phyloP scores from a whole-genome alignment of 2,329 filamentous ascomycete genomes.

The Talaromyces verruculosus region DNA sequence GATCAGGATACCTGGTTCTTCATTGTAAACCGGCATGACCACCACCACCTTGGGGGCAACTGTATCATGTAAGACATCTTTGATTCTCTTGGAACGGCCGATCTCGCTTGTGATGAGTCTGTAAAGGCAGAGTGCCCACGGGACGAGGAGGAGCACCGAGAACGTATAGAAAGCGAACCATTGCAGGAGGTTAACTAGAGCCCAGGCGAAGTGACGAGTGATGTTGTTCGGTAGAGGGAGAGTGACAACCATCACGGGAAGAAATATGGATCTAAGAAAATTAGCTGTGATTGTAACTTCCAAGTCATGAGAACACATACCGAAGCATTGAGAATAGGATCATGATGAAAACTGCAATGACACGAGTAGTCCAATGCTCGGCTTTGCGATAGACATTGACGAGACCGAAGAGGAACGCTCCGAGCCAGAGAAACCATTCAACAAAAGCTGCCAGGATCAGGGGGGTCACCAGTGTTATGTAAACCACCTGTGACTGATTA shows the following conservation, averaged over 20 bases:
- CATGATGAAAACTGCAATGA: slow-evolving; percentile 75
- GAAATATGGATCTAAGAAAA: slow-evolving; percentile 67
- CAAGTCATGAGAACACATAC: slow-evolving; percentile 49
- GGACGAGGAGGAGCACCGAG: slow-evolving; percentile 76
- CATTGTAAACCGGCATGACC: slow-evolving; percentile 96
- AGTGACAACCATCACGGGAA: slow-evolving; percentile 93
- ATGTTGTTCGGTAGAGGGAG: slow-evolving; percentile 75
- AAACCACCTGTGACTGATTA: slow-evolving; percentile 66
- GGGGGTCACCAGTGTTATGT: slow-evolving; percentile 74
- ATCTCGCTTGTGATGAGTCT: slow-evolving; percentile 85
- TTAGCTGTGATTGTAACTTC: slow-evolving; percentile 2
- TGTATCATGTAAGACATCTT: slow-evolving; percentile 76
- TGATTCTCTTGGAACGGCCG: slow-evolving; percentile 77
- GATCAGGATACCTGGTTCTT: slow-evolving; percentile 78
- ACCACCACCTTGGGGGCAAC: slow-evolving; percentile 92
- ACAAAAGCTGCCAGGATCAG: slow-evolving; percentile 82
- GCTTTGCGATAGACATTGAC: slow-evolving; percentile 86
- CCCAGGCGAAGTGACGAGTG: slow-evolving; percentile 67
- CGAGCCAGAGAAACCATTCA: slow-evolving; percentile 93
- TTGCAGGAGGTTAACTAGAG: slow-evolving; percentile 72
- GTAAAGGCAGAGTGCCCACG: slow-evolving; percentile 92
- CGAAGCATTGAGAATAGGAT: slow-evolving; percentile 71
- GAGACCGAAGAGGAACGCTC: slow-evolving; percentile 90
- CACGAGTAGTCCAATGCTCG: slow-evolving; percentile 77
- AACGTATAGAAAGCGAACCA: slow-evolving; percentile 98